Conservation (phyloP, 805 yeast species). For the Kurtzmaniella cleridarum region DNA sequence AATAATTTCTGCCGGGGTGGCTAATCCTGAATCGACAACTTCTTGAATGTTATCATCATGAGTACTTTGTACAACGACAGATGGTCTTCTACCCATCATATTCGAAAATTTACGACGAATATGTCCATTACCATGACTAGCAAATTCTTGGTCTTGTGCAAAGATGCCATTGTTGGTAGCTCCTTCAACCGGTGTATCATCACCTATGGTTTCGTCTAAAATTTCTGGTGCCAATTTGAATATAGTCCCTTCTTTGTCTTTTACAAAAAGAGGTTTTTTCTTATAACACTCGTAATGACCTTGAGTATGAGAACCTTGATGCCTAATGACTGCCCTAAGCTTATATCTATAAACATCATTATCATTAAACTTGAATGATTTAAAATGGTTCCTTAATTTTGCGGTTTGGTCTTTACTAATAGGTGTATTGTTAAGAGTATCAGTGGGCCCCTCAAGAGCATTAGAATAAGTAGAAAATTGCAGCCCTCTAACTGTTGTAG, state of each 20-base stretch:
- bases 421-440: slow-evolving; percentile 31
- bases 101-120: slow-evolving; percentile 31
- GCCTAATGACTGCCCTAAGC: slow-evolving; percentile 71
- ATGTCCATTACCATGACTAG: slow-evolving; percentile 14
- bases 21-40: slow-evolving; percentile 31
- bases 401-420: slow-evolving; percentile 34
- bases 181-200: slow-evolving; percentile 2
- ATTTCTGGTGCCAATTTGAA: slow-evolving; percentile 39
- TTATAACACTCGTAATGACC: slow-evolving; percentile 92
- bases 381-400: slow-evolving; percentile 30
- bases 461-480: slow-evolving; percentile 3
- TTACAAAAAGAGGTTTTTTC: slow-evolving; percentile 61
- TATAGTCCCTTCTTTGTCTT: slow-evolving; percentile 35
- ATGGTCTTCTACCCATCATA: slow-evolving; percentile 40
- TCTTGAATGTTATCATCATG: slow-evolving; percentile 32
- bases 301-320: slow-evolving; percentile 79
- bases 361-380: slow-evolving; percentile 33
- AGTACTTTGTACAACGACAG: slow-evolving; percentile 34
- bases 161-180: slow-evolving; percentile 10
- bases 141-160: slow-evolving; percentile 7
- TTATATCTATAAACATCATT: slow-evolving; percentile 45
- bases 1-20: slow-evolving; percentile 37
- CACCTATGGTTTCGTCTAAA: slow-evolving; percentile 18
- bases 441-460: slow-evolving; percentile 8
- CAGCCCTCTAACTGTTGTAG: slow-evolving; percentile 7